Evolutionary conservation across 257 asterid species (phyloP).

Genomic region (Catharanthus roseus): DNA sequence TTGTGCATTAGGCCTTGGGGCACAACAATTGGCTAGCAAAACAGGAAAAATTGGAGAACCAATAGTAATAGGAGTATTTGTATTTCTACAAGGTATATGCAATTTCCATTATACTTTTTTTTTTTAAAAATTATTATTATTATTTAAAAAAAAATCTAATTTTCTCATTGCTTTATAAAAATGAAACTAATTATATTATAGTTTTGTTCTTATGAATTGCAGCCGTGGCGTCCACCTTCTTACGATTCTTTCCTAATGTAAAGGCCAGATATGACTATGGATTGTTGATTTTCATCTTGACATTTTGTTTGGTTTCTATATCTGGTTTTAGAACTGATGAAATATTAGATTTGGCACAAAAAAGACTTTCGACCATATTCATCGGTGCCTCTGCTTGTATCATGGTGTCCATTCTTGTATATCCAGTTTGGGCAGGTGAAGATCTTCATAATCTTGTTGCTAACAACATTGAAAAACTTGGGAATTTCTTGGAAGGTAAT

Average conservation of each 20-base stretch:
- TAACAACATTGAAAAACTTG: conserved; percentile 46
- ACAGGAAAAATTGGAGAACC: conserved; percentile 61
- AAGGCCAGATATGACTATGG: conserved; percentile 87
- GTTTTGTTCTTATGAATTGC: conserved; percentile 16
- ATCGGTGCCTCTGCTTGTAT: conserved; percentile 61
- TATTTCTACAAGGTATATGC: conserved; percentile 65
- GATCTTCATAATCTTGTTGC: conserved; percentile 69
- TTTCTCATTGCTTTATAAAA: too few relatives aligned
- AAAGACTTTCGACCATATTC: conserved; percentile 50
- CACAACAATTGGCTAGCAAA: conserved; percentile 49
- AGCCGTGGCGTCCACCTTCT: conserved; percentile 61
- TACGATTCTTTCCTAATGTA: conserved; percentile 60
- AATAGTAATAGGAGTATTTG: conserved; percentile 52
- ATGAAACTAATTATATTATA: too few relatives aligned
- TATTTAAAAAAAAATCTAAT: too few relatives aligned
- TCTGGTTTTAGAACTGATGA: conserved; percentile 55
- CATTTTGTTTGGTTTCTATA: conserved; percentile 58
- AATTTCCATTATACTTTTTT: neutral
- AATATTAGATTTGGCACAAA: conserved; percentile 44
- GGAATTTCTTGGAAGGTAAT: conserved; percentile 52
- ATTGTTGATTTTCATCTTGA: conserved; percentile 57
- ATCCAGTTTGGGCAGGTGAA: conserved; percentile 79
- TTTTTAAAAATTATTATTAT: neutral
- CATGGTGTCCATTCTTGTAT: conserved; percentile 44
- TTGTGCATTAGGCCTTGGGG: conserved; percentile 69